These are phyloP conservation scores for Alternaria longipes DNA, from an alignment of 2,329 filamentous ascomycete genomes.

Conservation along the genomic window DNA sequence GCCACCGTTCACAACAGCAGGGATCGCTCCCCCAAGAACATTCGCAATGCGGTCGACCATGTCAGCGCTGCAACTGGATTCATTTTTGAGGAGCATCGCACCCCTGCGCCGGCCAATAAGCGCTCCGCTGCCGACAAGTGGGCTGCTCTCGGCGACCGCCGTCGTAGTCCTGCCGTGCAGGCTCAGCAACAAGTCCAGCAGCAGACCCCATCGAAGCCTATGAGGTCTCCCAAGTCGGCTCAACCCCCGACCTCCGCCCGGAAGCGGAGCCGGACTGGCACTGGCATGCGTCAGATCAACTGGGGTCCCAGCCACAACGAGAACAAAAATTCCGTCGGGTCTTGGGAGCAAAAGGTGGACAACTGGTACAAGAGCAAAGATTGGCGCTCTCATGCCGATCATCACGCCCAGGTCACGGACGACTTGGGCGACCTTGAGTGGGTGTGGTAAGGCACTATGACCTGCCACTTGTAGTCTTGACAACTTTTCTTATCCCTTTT, in stretches of 20 bases:
- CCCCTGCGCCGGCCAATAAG: slow-evolving; percentile 62
- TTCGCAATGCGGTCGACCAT: slow-evolving; percentile 66
- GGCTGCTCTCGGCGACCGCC: slow-evolving; percentile 84
- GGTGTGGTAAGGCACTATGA: slow-evolving; percentile 83
- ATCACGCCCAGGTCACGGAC: slow-evolving; percentile 56
- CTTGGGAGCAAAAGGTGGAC: slow-evolving; percentile 50
- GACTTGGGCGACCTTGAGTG: slow-evolving; percentile 87
- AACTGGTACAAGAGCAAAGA: slow-evolving; percentile 59
- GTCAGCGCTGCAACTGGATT: slow-evolving; percentile 75
- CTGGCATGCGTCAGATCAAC: slow-evolving; percentile 49
- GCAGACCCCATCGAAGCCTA: slow-evolving; percentile 55
- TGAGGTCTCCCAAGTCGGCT: slow-evolving; percentile 44
- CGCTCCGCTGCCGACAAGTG: slow-evolving; percentile 79
- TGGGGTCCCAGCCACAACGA: slow-evolving; percentile 50
- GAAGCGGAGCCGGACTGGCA: slow-evolving; percentile 52
- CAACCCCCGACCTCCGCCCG: slow-evolving; percentile 47
- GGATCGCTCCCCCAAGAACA: slow-evolving; percentile 47
- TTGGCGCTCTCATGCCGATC: slow-evolving; percentile 58
- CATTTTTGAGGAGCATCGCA: slow-evolving; percentile 73
- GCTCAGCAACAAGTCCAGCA: slow-evolving; percentile 49
- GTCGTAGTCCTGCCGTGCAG: slow-evolving; percentile 69
- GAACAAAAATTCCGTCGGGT: slow-evolving; percentile 31
- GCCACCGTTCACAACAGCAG: slow-evolving; percentile 62
- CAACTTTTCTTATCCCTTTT: slow-evolving; percentile 49
- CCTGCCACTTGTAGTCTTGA: slow-evolving; percentile 66